Percentiles rank a stretch among this genome's conserved stretches.
These are phyloP conservation scores for Candida germanica DNA, from an alignment of 805 yeast species.

Conservation along the genomic window DNA sequence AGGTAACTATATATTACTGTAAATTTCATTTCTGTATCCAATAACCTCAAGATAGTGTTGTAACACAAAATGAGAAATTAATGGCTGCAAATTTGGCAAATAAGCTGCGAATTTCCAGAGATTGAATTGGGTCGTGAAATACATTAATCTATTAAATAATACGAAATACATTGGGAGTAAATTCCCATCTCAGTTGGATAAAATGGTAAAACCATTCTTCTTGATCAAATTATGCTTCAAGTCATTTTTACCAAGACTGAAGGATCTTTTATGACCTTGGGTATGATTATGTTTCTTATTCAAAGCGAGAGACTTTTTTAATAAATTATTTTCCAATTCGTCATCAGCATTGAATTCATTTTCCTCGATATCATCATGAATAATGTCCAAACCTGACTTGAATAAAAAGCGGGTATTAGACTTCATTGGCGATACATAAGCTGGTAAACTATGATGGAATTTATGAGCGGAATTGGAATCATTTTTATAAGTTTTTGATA, in stretches of 20 bases:
- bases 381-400: constrained; percentile 10
- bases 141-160: neutral
- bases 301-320: constrained; percentile 18
- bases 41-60: no score
- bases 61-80: no score
- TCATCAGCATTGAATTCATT: constrained; percentile 17
- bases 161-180: neutral
- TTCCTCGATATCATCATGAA: constrained; percentile 10
- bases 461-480: constrained; percentile 16
- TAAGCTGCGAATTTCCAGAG: no score
- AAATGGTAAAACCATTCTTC: constrained; percentile 22
- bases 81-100: no score
- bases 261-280: constrained; percentile 25
- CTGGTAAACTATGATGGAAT: constrained; percentile 11
- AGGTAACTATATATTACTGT: no score
- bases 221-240: constrained; percentile 31
- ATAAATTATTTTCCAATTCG: constrained; percentile 20
- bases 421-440: constrained; percentile 15
- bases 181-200: constrained; percentile 5
- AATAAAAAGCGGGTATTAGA: constrained; percentile 13
- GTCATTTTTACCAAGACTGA: constrained; percentile 39
- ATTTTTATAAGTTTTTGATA: constrained; percentile 13
- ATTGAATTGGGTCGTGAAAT: no score
- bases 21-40: no score
- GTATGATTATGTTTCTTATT: constrained; percentile 5